These are phyloP conservation scores for Lactuca sativa DNA, from an alignment of 129 eudicot species.

Conservation along the genomic window DNA sequence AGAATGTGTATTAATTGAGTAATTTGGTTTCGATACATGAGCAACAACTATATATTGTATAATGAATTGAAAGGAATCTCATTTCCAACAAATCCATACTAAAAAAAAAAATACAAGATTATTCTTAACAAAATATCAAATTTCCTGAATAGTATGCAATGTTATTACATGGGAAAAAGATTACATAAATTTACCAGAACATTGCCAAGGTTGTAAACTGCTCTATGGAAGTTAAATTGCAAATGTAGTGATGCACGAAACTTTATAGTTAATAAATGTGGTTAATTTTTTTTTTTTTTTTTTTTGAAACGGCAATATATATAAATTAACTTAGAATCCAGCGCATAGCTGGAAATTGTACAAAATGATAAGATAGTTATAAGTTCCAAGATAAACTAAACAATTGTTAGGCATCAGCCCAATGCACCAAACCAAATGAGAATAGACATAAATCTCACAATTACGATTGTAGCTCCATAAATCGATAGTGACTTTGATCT, in stretches of 20 bases:
- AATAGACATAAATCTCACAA: too few relatives aligned
- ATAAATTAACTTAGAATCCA: too few relatives aligned
- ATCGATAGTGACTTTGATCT: too few relatives aligned
- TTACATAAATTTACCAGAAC: slow-evolving; percentile 59
- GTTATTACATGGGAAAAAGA: slow-evolving; percentile 10
- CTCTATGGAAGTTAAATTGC: slow-evolving; percentile 95
- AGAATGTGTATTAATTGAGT: slow-evolving; percentile 47
- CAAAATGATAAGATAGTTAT: too few relatives aligned
- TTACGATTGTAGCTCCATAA: too few relatives aligned
- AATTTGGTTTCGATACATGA: slow-evolving; percentile 83
- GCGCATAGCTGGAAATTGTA: too few relatives aligned
- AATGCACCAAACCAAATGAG: too few relatives aligned
- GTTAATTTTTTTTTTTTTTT: too few relatives aligned
- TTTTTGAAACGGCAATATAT: too few relatives aligned
- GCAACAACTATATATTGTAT: slow-evolving; percentile 94
- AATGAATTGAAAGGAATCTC: slow-evolving; percentile 72
- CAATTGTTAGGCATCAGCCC: too few relatives aligned
- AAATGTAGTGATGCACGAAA: slow-evolving; percentile 90
- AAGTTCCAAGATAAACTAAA: too few relatives aligned
- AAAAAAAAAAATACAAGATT: slow-evolving; percentile 13
- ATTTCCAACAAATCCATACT: slow-evolving; percentile 69
- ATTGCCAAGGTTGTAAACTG: slow-evolving; percentile 92
- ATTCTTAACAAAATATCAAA: neutral
- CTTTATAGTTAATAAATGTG: slow-evolving; percentile 33
- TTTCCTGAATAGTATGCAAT: neutral